These are phyloP conservation scores for Aspergillus panamensis DNA, from an alignment of 495 filamentous ascomycete genomes.

Conservation along the genomic window DNA sequence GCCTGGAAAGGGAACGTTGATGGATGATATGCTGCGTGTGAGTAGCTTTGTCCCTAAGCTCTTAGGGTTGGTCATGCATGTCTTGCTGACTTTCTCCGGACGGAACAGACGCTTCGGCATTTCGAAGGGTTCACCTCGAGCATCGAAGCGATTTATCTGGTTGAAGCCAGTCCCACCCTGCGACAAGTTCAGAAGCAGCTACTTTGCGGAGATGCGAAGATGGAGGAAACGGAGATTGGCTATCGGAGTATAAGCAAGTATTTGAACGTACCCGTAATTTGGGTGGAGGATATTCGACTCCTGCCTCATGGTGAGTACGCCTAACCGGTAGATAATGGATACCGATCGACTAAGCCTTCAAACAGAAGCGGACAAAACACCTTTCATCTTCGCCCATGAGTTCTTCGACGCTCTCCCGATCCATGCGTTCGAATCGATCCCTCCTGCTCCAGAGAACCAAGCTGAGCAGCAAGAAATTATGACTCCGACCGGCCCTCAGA, in stretches of 20 bases:
- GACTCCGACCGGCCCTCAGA: constrained; percentile 44
- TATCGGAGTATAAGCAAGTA: constrained; percentile 75
- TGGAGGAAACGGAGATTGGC: constrained; percentile 72
- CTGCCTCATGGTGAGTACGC: constrained; percentile 61
- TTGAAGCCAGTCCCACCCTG: constrained; percentile 80
- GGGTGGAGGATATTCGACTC: constrained; percentile 84
- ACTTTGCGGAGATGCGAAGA: constrained; percentile 72
- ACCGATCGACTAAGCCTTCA: neutral
- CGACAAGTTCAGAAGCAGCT: constrained; percentile 71
- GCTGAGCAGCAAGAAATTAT: constrained; percentile 37
- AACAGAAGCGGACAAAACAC: constrained; percentile 58
- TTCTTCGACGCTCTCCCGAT: constrained; percentile 99
- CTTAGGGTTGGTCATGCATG: neutral
- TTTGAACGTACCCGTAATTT: constrained; percentile 66
- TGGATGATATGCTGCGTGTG: constrained; percentile 94
- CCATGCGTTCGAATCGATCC: constrained; percentile 82
- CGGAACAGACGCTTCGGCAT: constrained; percentile 67
- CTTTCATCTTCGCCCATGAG: constrained; percentile 94
- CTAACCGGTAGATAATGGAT: neutral
- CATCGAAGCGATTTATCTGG: constrained; percentile 82
- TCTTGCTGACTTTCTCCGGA: neutral
- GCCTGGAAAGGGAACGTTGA: constrained; percentile 90
- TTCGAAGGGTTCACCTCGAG: constrained; percentile 74
- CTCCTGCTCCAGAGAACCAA: constrained; percentile 37
- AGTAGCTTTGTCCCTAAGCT: constrained; percentile 19